phyloP scores from a whole-genome alignment of 73 alveolate genomes.

The Effrenium voratum region DNA sequence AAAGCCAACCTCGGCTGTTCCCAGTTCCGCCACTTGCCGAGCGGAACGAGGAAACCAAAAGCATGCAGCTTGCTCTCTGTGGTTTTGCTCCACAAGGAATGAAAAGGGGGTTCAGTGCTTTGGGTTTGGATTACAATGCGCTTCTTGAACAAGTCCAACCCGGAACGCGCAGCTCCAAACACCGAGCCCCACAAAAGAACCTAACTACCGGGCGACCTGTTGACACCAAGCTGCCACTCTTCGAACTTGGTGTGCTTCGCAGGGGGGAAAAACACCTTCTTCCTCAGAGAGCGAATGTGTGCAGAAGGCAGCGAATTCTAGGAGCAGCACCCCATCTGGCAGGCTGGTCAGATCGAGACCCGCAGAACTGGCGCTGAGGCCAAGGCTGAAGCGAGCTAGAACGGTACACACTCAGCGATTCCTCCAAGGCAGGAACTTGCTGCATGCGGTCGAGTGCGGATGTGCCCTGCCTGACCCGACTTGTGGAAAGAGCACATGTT shows the following conservation, averaged over 20 bases:
- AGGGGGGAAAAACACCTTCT: constrained; percentile 70
- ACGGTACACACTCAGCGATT: constrained; percentile 73
- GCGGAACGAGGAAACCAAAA: too few species aligned
- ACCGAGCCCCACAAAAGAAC: too few species aligned
- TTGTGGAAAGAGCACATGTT: constrained; percentile 81
- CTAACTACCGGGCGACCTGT: too few species aligned
- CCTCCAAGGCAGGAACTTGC: neutral
- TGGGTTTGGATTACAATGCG: too few species aligned
- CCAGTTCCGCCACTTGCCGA: too few species aligned
- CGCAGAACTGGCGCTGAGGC: neutral
- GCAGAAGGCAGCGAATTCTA: neutral
- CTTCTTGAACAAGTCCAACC: too few species aligned
- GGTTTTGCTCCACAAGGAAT: too few species aligned
- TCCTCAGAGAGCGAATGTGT: neutral
- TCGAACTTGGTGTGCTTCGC: constrained; percentile 89
- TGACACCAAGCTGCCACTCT: constrained; percentile 49
- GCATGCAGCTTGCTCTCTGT: too few species aligned
- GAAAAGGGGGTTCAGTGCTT: too few species aligned
- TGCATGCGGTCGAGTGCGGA: neutral
- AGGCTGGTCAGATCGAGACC: neutral
- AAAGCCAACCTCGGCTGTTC: constrained; percentile 53
- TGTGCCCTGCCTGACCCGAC: constrained; percentile 56
- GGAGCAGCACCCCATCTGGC: neutral
- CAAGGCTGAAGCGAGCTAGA: constrained; percentile 57
- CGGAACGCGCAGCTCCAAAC: too few species aligned